Evolutionary conservation across 306 rosid species (phyloP), one percentile per base, ranked within the genome.

Genomic region (Argentina anserina): DNA sequence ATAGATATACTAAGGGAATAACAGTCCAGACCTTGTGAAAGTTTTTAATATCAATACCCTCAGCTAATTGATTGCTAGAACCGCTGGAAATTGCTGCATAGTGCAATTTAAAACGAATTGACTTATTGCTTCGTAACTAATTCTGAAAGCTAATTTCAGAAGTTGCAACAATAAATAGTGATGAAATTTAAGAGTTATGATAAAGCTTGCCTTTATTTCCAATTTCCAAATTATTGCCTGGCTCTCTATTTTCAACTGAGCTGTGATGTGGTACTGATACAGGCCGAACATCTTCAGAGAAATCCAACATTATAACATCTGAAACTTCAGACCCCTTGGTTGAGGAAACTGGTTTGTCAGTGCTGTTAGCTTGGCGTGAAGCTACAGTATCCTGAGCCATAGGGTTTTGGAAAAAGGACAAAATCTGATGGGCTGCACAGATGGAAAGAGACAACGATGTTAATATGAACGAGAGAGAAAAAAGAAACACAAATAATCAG

Each of bases 391-490:
- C 81, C 52, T 28, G 73, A 67, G 79, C 69, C 85, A 14, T 56
- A n/a, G 90, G 89, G 28, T 77, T 81, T 73, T 86, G 96, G 74
- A 93, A 85, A 75, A 86, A 69, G 67, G 88, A 86, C 89, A 93
- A 76, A 69, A 93, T 93, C 79, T 87, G 89, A 81, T 71, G 66
- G 76, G 77, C 97, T 93, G 93, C 96, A 86, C 60, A 76, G 67
- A 62, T 14, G 59, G 21, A 73, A 62, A 63, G 29, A n/a, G 18
- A 67, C 47, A 66, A 62, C 69, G 67, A 50, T 36, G 65, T 65
- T 59, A 78, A 78, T 61, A 36, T 21, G 43, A 50, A n/a, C n/a
- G n/a, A n/a, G n/a, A n/a, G n/a, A n/a, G n/a, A n/a, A n/a, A 65
- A 29, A 65, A 41, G 9, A 14, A 29, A 45, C n/a, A 45, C 13